Percentiles rank a stretch among this genome's conserved stretches.
These are phyloP conservation scores for Aspergillus ellipticus DNA, from an alignment of 495 filamentous ascomycete genomes.

Conservation along the genomic window DNA sequence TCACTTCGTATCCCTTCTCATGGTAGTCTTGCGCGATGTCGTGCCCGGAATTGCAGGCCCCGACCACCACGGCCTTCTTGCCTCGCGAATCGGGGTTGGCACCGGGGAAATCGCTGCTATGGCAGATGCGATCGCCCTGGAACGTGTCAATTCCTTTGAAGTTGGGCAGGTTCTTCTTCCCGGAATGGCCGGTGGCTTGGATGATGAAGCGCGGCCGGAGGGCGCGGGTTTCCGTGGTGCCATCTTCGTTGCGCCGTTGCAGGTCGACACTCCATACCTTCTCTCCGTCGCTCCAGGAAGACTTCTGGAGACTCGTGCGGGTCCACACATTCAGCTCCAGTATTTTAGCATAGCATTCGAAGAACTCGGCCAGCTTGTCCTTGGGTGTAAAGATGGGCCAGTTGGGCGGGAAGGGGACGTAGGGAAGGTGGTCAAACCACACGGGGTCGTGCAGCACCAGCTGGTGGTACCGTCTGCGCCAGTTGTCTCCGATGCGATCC, in stretches of 20 bases:
- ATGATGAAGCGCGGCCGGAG: slow-evolving; percentile 66
- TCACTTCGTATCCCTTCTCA: slow-evolving; percentile 81
- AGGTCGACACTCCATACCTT: slow-evolving; percentile 61
- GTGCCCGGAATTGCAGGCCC: slow-evolving; percentile 75
- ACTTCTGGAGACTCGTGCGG: slow-evolving; percentile 45
- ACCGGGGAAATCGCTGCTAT: slow-evolving; percentile 66
- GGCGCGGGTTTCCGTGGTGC: slow-evolving; percentile 49
- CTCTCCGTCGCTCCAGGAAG: slow-evolving; percentile 50
- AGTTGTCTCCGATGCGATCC: slow-evolving; percentile 68
- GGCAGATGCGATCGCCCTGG: slow-evolving; percentile 51
- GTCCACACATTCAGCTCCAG: slow-evolving; percentile 82
- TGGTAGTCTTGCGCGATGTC: slow-evolving; percentile 82
- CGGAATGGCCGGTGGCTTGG: slow-evolving; percentile 69
- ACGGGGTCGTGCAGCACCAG: slow-evolving; percentile 73
- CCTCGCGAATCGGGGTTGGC: slow-evolving; percentile 46
- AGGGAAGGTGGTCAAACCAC: slow-evolving; percentile 74
- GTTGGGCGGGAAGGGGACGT: slow-evolving; percentile 60
- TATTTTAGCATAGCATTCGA: slow-evolving; percentile 66
- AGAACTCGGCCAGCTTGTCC: slow-evolving; percentile 77
- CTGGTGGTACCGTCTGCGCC: slow-evolving; percentile 62
- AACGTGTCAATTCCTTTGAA: slow-evolving; percentile 63
- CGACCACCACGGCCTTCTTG: slow-evolving; percentile 72
- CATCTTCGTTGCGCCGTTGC: slow-evolving; percentile 44
- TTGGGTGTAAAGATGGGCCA: slow-evolving; percentile 75
- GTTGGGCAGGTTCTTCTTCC: slow-evolving; percentile 60